Conservation (phyloP, 352 stramenopile species). For the Blastocystis sp. region DNA sequence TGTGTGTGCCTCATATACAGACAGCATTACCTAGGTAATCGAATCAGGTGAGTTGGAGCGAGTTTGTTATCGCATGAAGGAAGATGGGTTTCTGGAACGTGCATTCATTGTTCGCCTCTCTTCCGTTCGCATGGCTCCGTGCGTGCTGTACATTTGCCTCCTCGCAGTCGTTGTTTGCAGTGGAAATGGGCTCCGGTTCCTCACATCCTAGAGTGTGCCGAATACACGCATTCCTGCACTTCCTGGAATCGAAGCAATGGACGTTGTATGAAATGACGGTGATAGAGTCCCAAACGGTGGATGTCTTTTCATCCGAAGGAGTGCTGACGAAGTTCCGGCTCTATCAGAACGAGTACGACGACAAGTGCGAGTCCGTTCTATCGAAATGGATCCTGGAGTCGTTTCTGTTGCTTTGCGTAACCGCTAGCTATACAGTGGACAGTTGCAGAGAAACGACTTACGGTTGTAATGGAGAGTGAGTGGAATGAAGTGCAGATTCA, state of each 20-base stretch:
- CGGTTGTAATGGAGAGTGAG: not conserved
- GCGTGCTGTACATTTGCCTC: not conserved
- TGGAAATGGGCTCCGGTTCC: not conserved
- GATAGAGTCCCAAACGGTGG: constrained; percentile 15
- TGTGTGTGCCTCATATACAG: no score
- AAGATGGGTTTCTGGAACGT: not conserved
- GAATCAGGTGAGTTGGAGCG: no score
- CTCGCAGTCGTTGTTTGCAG: not conserved
- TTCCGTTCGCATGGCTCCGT: not conserved
- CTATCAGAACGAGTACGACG: not conserved
- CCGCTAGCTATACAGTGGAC: constrained; percentile 33
- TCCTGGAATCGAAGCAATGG: constrained; percentile 37
- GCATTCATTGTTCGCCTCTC: not conserved
- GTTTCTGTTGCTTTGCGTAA: not conserved
- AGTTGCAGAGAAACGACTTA: not conserved
- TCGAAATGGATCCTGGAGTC: not conserved
- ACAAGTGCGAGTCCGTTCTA: not conserved
- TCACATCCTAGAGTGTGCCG: constrained; percentile 20
- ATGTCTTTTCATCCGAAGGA: not conserved
- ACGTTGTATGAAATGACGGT: not conserved
- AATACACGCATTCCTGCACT: constrained; percentile 33
- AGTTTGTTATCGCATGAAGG: no score
- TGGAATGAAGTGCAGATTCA: not conserved
- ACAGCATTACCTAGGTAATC: no score
- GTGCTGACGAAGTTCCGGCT: not conserved